These are phyloP conservation scores for Drechslerella stenobrocha DNA, from an alignment of 2,329 filamentous ascomycete genomes.

Conservation along the genomic window DNA sequence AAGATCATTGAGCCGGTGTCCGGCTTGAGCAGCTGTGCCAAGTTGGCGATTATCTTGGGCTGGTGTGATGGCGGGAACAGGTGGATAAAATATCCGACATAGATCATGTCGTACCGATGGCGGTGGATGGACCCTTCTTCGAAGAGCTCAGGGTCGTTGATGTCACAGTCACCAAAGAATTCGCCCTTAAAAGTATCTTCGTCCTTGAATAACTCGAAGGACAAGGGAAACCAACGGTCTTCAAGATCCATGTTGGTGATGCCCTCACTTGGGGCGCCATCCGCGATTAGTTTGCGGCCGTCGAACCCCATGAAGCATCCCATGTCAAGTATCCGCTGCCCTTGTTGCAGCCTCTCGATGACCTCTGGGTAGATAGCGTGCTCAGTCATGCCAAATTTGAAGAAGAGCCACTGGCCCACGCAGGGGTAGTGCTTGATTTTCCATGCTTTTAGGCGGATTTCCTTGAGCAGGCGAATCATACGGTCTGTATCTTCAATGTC, in stretches of 20 bases:
- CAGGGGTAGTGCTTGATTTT: constrained; percentile 56
- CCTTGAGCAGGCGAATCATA: constrained; percentile 32
- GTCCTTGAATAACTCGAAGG: constrained; percentile 36
- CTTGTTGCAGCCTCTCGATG: constrained; percentile 52
- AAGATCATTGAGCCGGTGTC: constrained; percentile 37
- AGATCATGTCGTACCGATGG: constrained; percentile 45
- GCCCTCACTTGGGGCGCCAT: constrained; percentile 35
- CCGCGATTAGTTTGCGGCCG: constrained; percentile 32
- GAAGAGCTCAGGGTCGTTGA: constrained; percentile 32
- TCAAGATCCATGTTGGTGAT: constrained; percentile 46
- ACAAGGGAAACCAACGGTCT: constrained; percentile 40
- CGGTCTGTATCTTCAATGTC: constrained; percentile 27
- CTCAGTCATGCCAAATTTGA: constrained; percentile 55
- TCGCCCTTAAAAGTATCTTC: constrained; percentile 33
- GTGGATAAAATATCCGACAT: constrained; percentile 43
- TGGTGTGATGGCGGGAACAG: constrained; percentile 38
- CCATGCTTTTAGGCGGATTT: constrained; percentile 53
- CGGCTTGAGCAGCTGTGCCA: constrained; percentile 39
- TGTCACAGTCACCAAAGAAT: constrained; percentile 41
- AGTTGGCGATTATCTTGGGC: constrained; percentile 19
- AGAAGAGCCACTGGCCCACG: constrained; percentile 56
- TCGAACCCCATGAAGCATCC: constrained; percentile 46
- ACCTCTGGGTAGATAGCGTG: constrained; percentile 54
- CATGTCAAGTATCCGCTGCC: constrained; percentile 42
- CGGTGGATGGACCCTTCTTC: constrained; percentile 37